Percentiles rank a stretch among this genome's conserved stretches.
Conservation (phyloP, 306 rosid genomes). For the Cucurbita moschata region DNA sequence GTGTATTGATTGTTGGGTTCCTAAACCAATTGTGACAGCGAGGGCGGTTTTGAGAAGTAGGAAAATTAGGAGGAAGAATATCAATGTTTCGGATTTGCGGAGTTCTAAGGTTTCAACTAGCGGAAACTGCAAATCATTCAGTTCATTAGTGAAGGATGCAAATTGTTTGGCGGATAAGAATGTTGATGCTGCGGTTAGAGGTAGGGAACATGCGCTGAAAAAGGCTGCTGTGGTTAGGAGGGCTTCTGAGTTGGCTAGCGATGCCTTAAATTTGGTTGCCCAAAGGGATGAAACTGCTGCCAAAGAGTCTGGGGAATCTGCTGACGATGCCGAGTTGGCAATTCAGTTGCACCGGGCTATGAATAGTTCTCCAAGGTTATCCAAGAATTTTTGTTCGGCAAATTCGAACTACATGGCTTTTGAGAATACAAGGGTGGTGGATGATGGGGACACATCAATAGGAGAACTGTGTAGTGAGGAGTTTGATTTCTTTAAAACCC, state of each 20-base stretch:
- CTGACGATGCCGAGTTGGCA: constrained; percentile 21
- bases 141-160: constrained; percentile 28
- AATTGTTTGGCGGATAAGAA: constrained; percentile 22
- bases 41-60: constrained; percentile 13
- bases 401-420: constrained; percentile 13
- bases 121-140: constrained; percentile 11
- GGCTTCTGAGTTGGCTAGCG: constrained; percentile 26
- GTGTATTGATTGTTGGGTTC: constrained; percentile 73
- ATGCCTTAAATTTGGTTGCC: constrained; percentile 21
- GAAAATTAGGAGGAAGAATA: constrained; percentile 17
- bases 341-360: constrained; percentile 24
- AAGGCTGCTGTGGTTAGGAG: constrained; percentile 16
- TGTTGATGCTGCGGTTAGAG: constrained; percentile 8
- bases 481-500: constrained; percentile 5
- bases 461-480: constrained; percentile 8
- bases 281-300: constrained; percentile 9
- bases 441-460: not conserved
- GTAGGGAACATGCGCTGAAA: constrained; percentile 3
- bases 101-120: constrained; percentile 24
- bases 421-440: not conserved
- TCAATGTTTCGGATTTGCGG: constrained; percentile 11
- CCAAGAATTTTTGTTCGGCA: constrained; percentile 25
- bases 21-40: constrained; percentile 27
- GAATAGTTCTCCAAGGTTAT: constrained; percentile 18
- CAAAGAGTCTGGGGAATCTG: constrained; percentile 16